Conservation (phyloP, 352 stramenopile species). For the Globisporangium apiculatum region DNA sequence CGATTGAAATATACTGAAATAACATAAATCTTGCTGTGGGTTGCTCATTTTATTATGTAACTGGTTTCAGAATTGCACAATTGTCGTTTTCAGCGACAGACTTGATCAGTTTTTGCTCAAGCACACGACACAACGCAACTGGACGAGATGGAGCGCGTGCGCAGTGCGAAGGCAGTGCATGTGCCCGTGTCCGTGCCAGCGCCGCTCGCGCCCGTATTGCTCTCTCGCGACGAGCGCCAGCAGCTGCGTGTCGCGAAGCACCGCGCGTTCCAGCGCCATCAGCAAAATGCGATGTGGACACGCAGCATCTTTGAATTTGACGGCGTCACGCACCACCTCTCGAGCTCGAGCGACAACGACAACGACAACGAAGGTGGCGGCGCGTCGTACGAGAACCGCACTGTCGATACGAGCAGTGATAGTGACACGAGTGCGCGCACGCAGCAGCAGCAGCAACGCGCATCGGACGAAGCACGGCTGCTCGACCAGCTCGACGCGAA, state of each 20-base stretch:
- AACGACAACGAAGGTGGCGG: not conserved
- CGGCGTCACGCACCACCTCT: slow-evolving; percentile 10
- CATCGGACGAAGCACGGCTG: slow-evolving; percentile 1
- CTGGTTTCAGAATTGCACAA: too few relatives aligned
- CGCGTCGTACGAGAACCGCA: not conserved
- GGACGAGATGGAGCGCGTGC: slow-evolving; percentile 27
- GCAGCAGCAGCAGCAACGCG: not conserved
- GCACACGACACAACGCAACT: not conserved
- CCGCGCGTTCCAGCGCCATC: slow-evolving; percentile 45
- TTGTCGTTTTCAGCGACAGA: too few relatives aligned
- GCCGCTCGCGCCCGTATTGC: slow-evolving; percentile 20
- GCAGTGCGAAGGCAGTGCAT: slow-evolving; percentile 15
- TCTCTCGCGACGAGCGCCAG: slow-evolving; percentile 40
- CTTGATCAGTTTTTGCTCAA: not conserved
- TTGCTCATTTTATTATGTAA: too few relatives aligned
- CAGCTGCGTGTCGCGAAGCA: slow-evolving; percentile 44
- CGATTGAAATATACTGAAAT: too few relatives aligned
- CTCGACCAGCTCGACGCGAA: slow-evolving; percentile 5
- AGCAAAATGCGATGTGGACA: slow-evolving; percentile 60
- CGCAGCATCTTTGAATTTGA: slow-evolving; percentile 23
- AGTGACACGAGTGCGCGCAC: not conserved
- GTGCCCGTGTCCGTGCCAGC: slow-evolving; percentile 24
- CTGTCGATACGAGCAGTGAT: not conserved
- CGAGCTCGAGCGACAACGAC: not conserved
- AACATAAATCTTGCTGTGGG: too few relatives aligned